Evolutionary conservation across 2,329 filamentous ascomycete species (phyloP).

Genomic region (Arthrobotrys sphaeroides): DNA sequence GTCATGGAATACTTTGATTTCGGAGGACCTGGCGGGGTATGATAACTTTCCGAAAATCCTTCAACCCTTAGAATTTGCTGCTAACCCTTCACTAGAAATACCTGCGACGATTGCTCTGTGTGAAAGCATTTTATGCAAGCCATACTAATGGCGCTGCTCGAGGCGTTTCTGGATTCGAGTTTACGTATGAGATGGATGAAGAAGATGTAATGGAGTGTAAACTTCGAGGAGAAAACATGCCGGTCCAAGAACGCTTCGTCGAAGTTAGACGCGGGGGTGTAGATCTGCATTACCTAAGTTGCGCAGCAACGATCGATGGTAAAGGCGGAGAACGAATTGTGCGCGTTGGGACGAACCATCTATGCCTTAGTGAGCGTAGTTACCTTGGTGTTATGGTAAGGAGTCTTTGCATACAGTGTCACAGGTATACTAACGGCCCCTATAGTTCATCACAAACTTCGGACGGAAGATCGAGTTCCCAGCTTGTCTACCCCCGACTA

Average conservation of each 20-base stretch:
- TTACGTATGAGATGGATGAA: conserved; percentile 53
- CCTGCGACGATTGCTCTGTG: conserved; percentile 38
- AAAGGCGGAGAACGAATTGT: conserved; percentile 44
- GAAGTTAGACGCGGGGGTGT: conserved; percentile 43
- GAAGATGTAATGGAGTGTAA: conserved; percentile 42
- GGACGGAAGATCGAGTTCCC: conserved; percentile 52
- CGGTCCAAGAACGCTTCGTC: conserved; percentile 25
- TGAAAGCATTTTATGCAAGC: conserved; percentile 51
- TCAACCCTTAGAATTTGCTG: not conserved
- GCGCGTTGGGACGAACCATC: conserved; percentile 43
- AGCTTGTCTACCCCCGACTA: conserved; percentile 39
- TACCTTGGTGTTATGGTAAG: conserved; percentile 51
- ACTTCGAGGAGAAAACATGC: conserved; percentile 12
- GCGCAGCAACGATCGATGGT: conserved; percentile 39
- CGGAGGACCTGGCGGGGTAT: conserved; percentile 45
- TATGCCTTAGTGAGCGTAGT: conserved; percentile 46
- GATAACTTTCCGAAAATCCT: not conserved
- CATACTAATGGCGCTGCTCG: conserved; percentile 46
- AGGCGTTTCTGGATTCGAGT: conserved; percentile 49
- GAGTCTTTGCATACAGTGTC: not conserved
- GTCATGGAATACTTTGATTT: conserved; percentile 53
- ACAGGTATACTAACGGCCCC: not conserved
- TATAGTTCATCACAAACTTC: conserved; percentile 50
- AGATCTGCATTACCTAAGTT: conserved; percentile 45
- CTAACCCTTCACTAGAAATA: conserved; percentile 42